These are phyloP conservation scores for Plasmodium vivax DNA, from an alignment of 169 alveolate genomes.

Conservation along the genomic window DNA sequence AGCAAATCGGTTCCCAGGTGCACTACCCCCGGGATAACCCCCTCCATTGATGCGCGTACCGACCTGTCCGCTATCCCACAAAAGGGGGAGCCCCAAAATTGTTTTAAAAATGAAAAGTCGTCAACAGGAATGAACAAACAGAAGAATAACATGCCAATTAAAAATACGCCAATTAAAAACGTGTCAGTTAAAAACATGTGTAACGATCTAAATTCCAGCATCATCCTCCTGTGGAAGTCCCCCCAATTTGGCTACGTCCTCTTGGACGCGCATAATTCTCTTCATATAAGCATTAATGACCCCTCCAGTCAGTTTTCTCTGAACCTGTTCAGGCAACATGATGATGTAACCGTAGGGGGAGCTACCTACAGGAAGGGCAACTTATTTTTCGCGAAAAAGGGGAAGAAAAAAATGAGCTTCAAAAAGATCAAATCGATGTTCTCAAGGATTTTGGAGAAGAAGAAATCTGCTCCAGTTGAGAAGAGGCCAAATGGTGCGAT, in stretches of 20 bases:
- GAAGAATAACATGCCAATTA: not conserved
- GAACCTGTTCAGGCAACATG: constrained; percentile 5
- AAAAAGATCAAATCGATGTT: constrained; percentile 36
- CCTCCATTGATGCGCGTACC: not conserved
- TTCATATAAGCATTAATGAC: constrained; percentile 31
- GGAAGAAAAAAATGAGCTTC: constrained; percentile 1
- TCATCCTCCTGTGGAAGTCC: constrained; percentile 41
- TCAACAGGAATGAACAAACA: not conserved
- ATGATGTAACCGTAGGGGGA: not conserved
- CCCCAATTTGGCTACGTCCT: constrained; percentile 36
- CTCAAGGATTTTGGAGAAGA: constrained; percentile 15
- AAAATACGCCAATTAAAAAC: not conserved
- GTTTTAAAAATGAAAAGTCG: not conserved
- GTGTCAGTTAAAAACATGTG: constrained; percentile 2
- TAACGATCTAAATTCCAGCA: constrained; percentile 4
- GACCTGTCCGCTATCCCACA: not conserved
- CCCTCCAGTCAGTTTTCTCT: constrained; percentile 11
- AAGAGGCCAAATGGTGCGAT: not conserved
- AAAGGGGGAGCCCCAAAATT: not conserved
- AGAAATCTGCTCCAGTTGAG: not conserved
- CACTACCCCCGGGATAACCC: not conserved
- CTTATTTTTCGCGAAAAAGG: not conserved
- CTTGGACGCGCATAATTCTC: constrained; percentile 19
- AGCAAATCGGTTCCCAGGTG: not conserved
- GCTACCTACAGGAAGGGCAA: not conserved